phyloP scores from a whole-genome alignment of 192 early-diverging fungal genomes.

The Coemansia sp. region DNA sequence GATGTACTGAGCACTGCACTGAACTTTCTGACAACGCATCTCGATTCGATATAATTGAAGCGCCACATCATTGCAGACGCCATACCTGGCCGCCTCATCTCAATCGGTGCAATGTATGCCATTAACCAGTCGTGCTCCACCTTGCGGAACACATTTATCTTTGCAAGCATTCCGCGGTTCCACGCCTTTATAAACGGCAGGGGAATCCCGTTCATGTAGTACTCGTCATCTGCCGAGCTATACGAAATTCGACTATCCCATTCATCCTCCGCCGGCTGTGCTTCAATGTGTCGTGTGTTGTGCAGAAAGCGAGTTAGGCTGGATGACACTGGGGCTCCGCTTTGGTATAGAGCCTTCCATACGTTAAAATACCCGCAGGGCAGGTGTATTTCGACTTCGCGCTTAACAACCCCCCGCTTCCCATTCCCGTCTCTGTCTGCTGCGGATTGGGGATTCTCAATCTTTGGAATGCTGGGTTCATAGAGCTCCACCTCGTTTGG shows the following conservation, averaged over 20 bases:
- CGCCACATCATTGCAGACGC: conserved; percentile 32
- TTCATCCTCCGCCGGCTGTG: neutral
- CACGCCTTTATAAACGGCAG: conserved; percentile 46
- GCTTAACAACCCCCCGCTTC: neutral
- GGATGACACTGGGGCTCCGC: conserved; percentile 17
- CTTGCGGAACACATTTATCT: conserved; percentile 37
- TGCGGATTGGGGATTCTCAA: neutral
- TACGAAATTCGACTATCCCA: conserved; percentile 55
- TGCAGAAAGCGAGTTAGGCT: conserved; percentile 24
- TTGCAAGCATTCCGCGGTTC: conserved; percentile 28
- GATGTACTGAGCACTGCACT: conserved; percentile 34
- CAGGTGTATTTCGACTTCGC: conserved; percentile 29
- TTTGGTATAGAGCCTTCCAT: conserved; percentile 43
- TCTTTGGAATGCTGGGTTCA: conserved; percentile 22
- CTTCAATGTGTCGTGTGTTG: neutral
- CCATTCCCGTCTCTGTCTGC: neutral
- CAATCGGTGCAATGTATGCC: conserved; percentile 43
- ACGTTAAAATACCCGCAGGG: conserved; percentile 52
- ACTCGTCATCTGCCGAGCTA: conserved; percentile 55
- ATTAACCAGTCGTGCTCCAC: conserved; percentile 53
- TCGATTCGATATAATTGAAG: conserved; percentile 44
- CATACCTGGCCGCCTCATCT: conserved; percentile 8
- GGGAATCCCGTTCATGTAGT: conserved; percentile 49
- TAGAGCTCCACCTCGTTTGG: conserved; percentile 51
- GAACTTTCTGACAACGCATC: conserved; percentile 19